These are phyloP conservation scores for Lactarius quietus DNA, from an alignment of 768 basidiomycete genomes.

Conservation along the genomic window DNA sequence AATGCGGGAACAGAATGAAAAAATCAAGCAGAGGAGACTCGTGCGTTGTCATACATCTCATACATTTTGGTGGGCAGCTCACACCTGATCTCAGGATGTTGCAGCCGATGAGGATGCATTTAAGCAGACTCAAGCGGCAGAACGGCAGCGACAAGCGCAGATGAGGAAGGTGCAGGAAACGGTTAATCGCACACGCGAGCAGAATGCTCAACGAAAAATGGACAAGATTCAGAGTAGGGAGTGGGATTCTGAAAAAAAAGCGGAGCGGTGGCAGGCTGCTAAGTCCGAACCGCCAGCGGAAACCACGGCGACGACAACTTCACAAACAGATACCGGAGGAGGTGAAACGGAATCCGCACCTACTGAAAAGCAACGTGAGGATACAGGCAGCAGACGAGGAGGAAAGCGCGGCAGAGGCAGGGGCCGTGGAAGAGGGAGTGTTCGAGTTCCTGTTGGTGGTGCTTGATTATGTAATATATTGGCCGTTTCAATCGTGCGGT, in stretches of 20 bases:
- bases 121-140: conserved; percentile 61
- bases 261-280: conserved; percentile 24
- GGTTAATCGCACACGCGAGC: conserved; percentile 67
- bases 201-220: conserved; percentile 77
- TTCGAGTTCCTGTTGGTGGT: not conserved
- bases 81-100: conserved; percentile 52
- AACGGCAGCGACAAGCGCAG: conserved; percentile 54
- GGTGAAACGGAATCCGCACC: conserved; percentile 6
- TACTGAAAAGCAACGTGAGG: conserved; percentile 2
- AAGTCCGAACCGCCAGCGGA: conserved; percentile 7
- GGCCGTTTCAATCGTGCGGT: not conserved
- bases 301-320: conserved; percentile 11
- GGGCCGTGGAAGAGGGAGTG: conserved; percentile 20
- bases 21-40: conserved; percentile 65
- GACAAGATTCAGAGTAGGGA: conserved; percentile 75
- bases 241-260: conserved; percentile 76
- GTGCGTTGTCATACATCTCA: conserved; percentile 37
- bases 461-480: conserved; percentile 21
- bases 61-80: conserved; percentile 2
- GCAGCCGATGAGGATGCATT: conserved; percentile 80
- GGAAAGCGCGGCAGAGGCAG: conserved; percentile 14
- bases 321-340: conserved; percentile 14
- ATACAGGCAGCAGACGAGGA: conserved; percentile 11
- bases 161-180: conserved; percentile 64
- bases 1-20: conserved; percentile 70